These are phyloP conservation scores for Daldinia caldariorum DNA, from an alignment of 495 filamentous ascomycete species.

Conservation along the genomic window DNA sequence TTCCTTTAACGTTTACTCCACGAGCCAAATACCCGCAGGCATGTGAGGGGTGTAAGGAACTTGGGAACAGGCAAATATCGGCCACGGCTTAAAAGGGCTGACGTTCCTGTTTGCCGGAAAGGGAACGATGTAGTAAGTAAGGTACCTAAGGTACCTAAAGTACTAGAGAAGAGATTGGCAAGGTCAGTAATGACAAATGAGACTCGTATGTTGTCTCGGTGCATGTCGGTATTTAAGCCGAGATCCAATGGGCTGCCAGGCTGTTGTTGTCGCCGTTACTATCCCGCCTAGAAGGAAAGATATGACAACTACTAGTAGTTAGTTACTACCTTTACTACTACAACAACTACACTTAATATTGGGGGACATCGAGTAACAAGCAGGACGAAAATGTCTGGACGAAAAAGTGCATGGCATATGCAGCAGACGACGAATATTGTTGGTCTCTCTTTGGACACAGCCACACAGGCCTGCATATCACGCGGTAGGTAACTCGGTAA, in stretches of 20 bases:
- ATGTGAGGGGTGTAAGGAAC: conserved; percentile 27
- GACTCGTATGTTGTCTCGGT: conserved; percentile 23
- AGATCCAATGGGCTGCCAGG: conserved; percentile 29
- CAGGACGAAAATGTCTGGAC: conserved; percentile 37
- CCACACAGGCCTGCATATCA: conserved; percentile 43
- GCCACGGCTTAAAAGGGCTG: conserved; percentile 40
- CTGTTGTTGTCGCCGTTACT: conserved; percentile 23
- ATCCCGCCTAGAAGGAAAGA: conserved; percentile 35
- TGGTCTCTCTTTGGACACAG: conserved; percentile 36
- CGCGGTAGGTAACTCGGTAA: conserved; percentile 39
- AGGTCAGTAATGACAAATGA: conserved; percentile 43
- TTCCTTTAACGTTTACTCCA: conserved; percentile 27
- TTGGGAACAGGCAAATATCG: conserved; percentile 41
- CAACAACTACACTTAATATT: not conserved
- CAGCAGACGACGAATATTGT: conserved; percentile 37
- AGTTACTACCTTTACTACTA: not conserved
- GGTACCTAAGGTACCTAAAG: too few species aligned
- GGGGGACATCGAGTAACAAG: conserved; percentile 1
- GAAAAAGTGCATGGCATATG: conserved; percentile 43
- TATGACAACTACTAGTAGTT: conserved; percentile 17
- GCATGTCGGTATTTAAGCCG: conserved; percentile 43
- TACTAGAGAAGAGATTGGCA: conserved; percentile 15
- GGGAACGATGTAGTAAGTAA: conserved; percentile 31
- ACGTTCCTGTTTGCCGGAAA: conserved; percentile 39
- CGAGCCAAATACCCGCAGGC: conserved; percentile 38